Evolutionary conservation across 2,329 filamentous ascomycete genomes (phyloP), one percentile per base, ranked within the genome.

Genomic region (Delphinella strobiligena): DNA sequence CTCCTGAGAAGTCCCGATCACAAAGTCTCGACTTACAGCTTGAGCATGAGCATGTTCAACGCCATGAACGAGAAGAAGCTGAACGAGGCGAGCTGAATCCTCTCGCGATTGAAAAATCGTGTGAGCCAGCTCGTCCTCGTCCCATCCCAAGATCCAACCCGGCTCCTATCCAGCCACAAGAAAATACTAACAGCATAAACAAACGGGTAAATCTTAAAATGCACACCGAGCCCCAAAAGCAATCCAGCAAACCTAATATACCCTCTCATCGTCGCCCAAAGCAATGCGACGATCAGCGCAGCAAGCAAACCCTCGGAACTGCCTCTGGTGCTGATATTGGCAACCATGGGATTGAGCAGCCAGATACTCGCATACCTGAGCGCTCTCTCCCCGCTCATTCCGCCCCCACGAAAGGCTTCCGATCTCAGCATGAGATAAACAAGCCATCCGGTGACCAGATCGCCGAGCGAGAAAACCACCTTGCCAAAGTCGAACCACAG

Each of bases 141-240:
- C 3, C 31, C 35, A 30, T 36, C 35, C 36, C 42, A 39, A 9
- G 27, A 36, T 4, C 36, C 41, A 17, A 34, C 37, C 11, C n/a
- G 15, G 15, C 72, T 69, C 2, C 62, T 63, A 49, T 84, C 82
- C 64, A 89, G 75, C 80, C 80, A 88, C 80, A 81, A 87, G 4
- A 86, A 60, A 31, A 91, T 79, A 3, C 81, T 78, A 0, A 80
- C 75, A 2, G 84, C 89, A 60, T 98, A 98, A 44, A 98, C 85
- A 60, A 96, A 94, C 0, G 91, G 91, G 54, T 98, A 98, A 45
- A 98, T 96, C 69, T 98, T 98, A 64, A 98, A 93, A 62, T 98
- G 91, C 18, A 96, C 88, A 1, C 77, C 77, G 19, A 94, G 62
- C 0, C 91, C 91, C 2, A 98, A 67, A 19, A 96, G 59, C 2